These are phyloP conservation scores for Trichoderma citrinoviride DNA, from an alignment of 2,329 filamentous ascomycete species.

Conservation along the genomic window DNA sequence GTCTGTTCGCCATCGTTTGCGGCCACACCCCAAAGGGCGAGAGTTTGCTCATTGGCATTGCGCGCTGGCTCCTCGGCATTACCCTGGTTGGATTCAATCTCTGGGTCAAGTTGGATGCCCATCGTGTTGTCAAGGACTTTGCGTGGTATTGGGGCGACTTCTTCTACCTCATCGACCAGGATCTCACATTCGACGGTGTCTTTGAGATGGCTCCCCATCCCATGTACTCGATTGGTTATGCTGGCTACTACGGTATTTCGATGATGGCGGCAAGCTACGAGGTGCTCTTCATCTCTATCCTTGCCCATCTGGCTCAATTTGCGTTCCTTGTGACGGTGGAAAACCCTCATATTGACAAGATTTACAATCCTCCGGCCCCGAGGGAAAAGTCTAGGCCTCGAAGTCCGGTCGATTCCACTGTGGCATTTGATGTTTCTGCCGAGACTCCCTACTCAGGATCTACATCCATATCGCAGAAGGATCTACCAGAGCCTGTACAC, in stretches of 20 bases:
- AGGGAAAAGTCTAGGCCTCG: conserved; percentile 52
- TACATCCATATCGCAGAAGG: conserved; percentile 30
- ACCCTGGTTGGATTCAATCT: conserved; percentile 87
- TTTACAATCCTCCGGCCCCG: conserved; percentile 85
- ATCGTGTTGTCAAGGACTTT: conserved; percentile 97
- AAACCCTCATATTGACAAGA: conserved; percentile 97
- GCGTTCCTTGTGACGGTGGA: conserved; percentile 88
- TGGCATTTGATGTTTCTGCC: conserved; percentile 29
- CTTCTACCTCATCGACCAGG: conserved; percentile 97
- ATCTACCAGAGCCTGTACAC: conserved; percentile 67
- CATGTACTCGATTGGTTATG: conserved; percentile 98
- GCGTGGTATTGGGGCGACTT: conserved; percentile 99
- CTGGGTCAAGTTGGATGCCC: conserved; percentile 97
- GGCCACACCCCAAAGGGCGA: conserved; percentile 73
- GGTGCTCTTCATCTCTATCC: conserved; percentile 92
- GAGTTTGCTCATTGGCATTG: conserved; percentile 61
- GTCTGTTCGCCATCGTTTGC: conserved; percentile 90
- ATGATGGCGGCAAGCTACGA: conserved; percentile 98
- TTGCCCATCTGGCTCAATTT: conserved; percentile 92
- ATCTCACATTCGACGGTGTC: conserved; percentile 95
- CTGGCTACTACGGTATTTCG: conserved; percentile 96
- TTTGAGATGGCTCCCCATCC: conserved; percentile 99
- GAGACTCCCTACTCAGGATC: conserved; percentile 29
- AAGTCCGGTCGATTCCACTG: conserved; percentile 32
- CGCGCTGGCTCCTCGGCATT: conserved; percentile 77